These are phyloP conservation scores for Rhizomucor pusillus DNA, from an alignment of 371 early-diverging fungal genomes.

Conservation along the genomic window DNA sequence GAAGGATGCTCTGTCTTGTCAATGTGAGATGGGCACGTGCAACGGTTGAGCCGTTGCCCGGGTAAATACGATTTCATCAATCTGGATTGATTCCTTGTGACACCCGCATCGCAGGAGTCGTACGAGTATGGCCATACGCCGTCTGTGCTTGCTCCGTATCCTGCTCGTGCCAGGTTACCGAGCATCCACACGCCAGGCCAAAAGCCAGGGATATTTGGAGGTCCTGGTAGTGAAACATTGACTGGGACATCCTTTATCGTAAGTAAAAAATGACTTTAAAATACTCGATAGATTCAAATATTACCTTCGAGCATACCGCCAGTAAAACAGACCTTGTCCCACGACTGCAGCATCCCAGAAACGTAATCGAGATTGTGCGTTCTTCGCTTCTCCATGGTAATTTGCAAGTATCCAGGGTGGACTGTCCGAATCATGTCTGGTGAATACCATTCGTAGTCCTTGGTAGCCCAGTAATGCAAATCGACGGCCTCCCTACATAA, in stretches of 20 bases:
- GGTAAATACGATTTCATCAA: conserved; percentile 12
- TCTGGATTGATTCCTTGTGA: conserved; percentile 38
- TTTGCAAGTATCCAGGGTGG: conserved; percentile 39
- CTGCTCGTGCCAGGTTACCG: conserved; percentile 58
- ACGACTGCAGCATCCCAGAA: conserved; percentile 56
- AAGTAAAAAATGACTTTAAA: too few species aligned
- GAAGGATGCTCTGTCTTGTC: conserved; percentile 45
- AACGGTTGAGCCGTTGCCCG: conserved; percentile 52
- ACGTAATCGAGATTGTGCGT: conserved; percentile 42
- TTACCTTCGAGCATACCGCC: conserved; percentile 55
- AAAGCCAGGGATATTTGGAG: conserved; percentile 39
- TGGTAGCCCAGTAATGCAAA: conserved; percentile 51
- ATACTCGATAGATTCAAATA: too few species aligned
- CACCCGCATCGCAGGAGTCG: conserved; percentile 49
- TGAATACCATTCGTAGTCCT: conserved; percentile 48
- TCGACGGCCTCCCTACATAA: conserved; percentile 40
- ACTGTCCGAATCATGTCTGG: conserved; percentile 40
- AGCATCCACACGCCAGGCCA: conserved; percentile 62
- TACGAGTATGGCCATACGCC: conserved; percentile 61
- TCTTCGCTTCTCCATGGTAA: conserved; percentile 37
- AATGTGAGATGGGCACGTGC: conserved; percentile 31
- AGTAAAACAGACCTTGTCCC: conserved; percentile 65
- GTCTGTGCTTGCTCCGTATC: conserved; percentile 55
- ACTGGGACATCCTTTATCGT: conserved; percentile 15
- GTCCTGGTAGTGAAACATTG: conserved; percentile 51